These are phyloP conservation scores for Apiospora malaysiana DNA, from an alignment of 2,329 filamentous ascomycete genomes.

Conservation along the genomic window DNA sequence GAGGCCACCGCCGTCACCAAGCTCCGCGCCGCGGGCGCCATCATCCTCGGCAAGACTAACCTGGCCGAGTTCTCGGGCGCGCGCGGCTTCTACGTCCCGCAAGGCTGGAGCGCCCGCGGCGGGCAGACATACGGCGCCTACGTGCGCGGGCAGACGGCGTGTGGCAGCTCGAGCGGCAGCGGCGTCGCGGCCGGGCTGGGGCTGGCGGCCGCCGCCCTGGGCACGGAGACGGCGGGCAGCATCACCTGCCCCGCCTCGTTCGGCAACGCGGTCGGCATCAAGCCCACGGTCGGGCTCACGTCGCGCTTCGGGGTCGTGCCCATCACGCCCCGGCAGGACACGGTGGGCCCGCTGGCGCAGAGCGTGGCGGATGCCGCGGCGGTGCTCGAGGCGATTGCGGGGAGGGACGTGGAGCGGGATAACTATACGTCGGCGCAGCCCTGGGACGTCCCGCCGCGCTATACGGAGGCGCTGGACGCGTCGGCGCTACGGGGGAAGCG, in stretches of 20 bases:
- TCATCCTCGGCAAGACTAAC: slow-evolving; percentile 66
- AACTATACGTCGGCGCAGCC: slow-evolving; percentile 64
- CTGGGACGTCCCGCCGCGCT: slow-evolving; percentile 55
- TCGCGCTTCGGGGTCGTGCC: slow-evolving; percentile 64
- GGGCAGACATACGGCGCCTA: slow-evolving; percentile 68
- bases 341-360: slow-evolving; percentile 61
- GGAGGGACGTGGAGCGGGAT: slow-evolving; percentile 54
- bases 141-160: slow-evolving; percentile 64
- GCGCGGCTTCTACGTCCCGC: slow-evolving; percentile 57
- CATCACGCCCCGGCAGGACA: slow-evolving; percentile 62
- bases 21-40: slow-evolving; percentile 58
- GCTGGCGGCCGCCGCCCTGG: slow-evolving; percentile 62
- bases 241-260: slow-evolving; percentile 60
- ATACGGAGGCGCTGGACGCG: slow-evolving; percentile 57
- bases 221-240: slow-evolving; percentile 69
- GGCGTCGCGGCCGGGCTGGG: slow-evolving; percentile 66
- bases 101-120: slow-evolving; percentile 68
- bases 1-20: slow-evolving; percentile 55
- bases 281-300: slow-evolving; percentile 70
- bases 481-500: slow-evolving; percentile 57
- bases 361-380: slow-evolving; percentile 64
- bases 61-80: slow-evolving; percentile 66
- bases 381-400: slow-evolving; percentile 61
- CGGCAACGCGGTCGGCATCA: slow-evolving; percentile 72
- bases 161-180: slow-evolving; percentile 65